phyloP scores from a whole-genome alignment of 1,284 basidiomycete species.

The Puccinia hordei region DNA sequence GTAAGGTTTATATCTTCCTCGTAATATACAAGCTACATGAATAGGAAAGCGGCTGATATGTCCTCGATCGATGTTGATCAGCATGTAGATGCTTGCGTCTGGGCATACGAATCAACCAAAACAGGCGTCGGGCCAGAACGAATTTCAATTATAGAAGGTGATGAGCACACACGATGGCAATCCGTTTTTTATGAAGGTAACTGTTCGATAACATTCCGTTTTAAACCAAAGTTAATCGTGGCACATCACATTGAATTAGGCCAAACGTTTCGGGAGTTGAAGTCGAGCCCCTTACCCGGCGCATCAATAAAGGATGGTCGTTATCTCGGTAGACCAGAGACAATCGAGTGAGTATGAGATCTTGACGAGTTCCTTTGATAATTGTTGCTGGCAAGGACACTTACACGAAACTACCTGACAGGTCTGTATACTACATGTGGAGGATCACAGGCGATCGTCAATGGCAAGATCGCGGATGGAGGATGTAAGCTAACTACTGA shows the following conservation, averaged over 20 bases:
- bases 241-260: too few relatives aligned
- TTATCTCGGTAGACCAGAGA: slow-evolving; percentile 64
- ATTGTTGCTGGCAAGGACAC: too few relatives aligned
- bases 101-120: slow-evolving; percentile 60
- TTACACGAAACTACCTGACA: too few relatives aligned
- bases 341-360: slow-evolving; percentile 62
- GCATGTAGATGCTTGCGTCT: slow-evolving; percentile 63
- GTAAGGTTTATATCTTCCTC: slow-evolving; percentile 27
- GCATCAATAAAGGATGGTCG: slow-evolving; percentile 54
- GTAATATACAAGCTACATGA: not conserved
- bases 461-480: slow-evolving; percentile 65
- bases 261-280: slow-evolving; percentile 20
- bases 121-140: slow-evolving; percentile 59
- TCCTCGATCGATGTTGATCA: slow-evolving; percentile 55
- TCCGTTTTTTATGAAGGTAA: slow-evolving; percentile 34
- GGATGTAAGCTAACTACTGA: slow-evolving; percentile 64
- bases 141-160: slow-evolving; percentile 53
- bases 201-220: too few relatives aligned
- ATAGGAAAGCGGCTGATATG: slow-evolving; percentile 38
- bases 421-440: slow-evolving; percentile 63
- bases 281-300: slow-evolving; percentile 55
- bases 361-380: not conserved
- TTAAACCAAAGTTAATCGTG: too few relatives aligned
- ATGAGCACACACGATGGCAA: slow-evolving; percentile 17
- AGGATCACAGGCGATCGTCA: slow-evolving; percentile 64